Conservation (phyloP, 2,329 filamentous ascomycete species). For the Helicocarpus griseus region DNA sequence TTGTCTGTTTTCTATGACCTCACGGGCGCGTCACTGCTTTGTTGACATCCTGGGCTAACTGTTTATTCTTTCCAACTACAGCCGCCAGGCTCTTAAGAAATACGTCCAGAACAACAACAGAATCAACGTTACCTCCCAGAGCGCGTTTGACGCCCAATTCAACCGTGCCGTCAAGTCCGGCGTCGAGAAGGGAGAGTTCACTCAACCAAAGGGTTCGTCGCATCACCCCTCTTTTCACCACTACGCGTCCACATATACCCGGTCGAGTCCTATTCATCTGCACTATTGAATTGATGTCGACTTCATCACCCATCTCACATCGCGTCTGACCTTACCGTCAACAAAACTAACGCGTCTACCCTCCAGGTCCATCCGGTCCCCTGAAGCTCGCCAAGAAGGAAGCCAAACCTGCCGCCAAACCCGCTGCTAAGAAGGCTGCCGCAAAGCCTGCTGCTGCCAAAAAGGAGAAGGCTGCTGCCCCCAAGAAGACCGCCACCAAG, state of each 20-base stretch:
- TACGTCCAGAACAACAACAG: constrained; percentile 62
- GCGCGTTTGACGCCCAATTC: constrained; percentile 63
- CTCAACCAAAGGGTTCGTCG: constrained; percentile 76
- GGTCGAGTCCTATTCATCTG: neutral
- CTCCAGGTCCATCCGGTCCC: constrained; percentile 66
- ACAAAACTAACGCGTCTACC: constrained; percentile 21
- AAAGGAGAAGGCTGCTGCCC: constrained; percentile 18
- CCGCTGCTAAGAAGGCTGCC: constrained; percentile 17
- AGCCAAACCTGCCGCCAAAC: constrained; percentile 33
- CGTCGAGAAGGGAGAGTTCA: constrained; percentile 78
- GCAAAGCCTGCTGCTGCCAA: constrained; percentile 24
- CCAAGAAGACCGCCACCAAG: constrained; percentile 16
- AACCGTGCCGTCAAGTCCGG: constrained; percentile 75
- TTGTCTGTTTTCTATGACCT: constrained; percentile 4
- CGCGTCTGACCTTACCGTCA: constrained; percentile 3
- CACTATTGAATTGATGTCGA: neutral
- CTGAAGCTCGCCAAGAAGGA: constrained; percentile 88
- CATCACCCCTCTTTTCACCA: neutral
- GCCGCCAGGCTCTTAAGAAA: constrained; percentile 65
- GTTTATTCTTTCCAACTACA: constrained; percentile 23
- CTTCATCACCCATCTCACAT: constrained; percentile 2
- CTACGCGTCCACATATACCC: neutral
- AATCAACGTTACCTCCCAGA: constrained; percentile 44
- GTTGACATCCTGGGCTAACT: neutral
- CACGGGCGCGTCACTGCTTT: neutral